Evolutionary conservation across 768 basidiomycete species (phyloP), one percentile per base, ranked within the genome.

Genomic region (Pholiota microspora): DNA sequence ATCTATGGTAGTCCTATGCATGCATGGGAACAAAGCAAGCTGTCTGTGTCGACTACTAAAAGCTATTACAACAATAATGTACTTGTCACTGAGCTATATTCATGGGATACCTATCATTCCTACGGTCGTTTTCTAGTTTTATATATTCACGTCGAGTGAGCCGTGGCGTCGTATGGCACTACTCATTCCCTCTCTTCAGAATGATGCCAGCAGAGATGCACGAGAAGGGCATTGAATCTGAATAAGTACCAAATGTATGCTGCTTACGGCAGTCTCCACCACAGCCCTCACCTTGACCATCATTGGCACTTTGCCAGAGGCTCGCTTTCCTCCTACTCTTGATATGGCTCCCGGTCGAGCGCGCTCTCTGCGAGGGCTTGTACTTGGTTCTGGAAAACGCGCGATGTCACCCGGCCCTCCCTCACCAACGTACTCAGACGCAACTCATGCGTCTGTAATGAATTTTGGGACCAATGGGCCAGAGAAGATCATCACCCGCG

Each of bases 341-440:
- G 27, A 48, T 72, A 83, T 74, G 77, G 71, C 75, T 55, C 67
- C 74, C 13, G 68, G 59, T 56, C 77, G 77, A 58, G 73, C 84
- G 63, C 80, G 80, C 58, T 83, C 84, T 13, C 74, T 89, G 25
- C 82, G 79, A 56, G 73, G 75, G 25, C 71, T 86, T 28, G 68
- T 79, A 66, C 84, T 73, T 70, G 77, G 56, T 67, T 75, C 65
- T 48, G 74, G 63, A 51, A 73, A 65, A 55, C 72, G 77, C 52
- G 73, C 69, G 49, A 67, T 73, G 3, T 82, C 84, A 5, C 77
- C 84, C 51, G 71, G 70, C 32, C 85, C 88, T 13, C 88, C 89
- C 2, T 94, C 92, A 23, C 92, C 92, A 49, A 91, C 92, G 2
- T 91, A 88, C 72, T 87, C 89, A 27, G 90, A 92, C 16, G 75